Conservation (phyloP, 306 rosid genomes). For the Gleditsia sinensis region DNA sequence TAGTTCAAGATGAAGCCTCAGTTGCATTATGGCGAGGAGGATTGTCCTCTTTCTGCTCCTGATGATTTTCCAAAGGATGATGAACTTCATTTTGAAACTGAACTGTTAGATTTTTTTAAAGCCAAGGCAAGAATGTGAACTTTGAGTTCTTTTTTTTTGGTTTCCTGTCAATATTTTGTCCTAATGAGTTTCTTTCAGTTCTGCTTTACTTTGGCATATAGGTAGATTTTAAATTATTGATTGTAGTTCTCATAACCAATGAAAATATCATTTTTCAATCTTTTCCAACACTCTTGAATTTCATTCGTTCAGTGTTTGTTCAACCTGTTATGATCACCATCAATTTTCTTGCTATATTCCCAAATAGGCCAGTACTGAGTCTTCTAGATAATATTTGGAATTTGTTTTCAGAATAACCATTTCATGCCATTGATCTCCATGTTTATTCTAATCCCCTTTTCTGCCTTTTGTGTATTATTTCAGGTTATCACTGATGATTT, state of each 20-base stretch:
- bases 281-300: conserved; percentile 10
- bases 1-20: conserved; percentile 95
- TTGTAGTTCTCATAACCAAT: background rate
- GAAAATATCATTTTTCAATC: background rate
- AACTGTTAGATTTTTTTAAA: conserved; percentile 85
- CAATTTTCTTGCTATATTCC: conserved; percentile 28
- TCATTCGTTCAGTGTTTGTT: conserved; percentile 24
- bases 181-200: background rate
- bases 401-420: background rate
- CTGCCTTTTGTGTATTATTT: conserved; percentile 32
- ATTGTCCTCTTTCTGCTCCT: conserved; percentile 77
- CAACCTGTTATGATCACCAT: conserved; percentile 26
- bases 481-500: conserved; percentile 91
- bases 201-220: background rate
- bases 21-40: conserved; percentile 90
- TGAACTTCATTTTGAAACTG: conserved; percentile 95
- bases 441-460: conserved; percentile 27
- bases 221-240: conserved; percentile 4
- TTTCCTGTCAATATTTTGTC: background rate
- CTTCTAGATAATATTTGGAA: conserved; percentile 1
- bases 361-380: background rate
- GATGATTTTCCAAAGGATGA: conserved; percentile 81
- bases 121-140: conserved; percentile 71
- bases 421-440: conserved; percentile 6
- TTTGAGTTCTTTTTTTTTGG: conserved; percentile 24